phyloP scores from a whole-genome alignment of 2,329 filamentous ascomycete species.

The Hirsutella minnesotensis region DNA sequence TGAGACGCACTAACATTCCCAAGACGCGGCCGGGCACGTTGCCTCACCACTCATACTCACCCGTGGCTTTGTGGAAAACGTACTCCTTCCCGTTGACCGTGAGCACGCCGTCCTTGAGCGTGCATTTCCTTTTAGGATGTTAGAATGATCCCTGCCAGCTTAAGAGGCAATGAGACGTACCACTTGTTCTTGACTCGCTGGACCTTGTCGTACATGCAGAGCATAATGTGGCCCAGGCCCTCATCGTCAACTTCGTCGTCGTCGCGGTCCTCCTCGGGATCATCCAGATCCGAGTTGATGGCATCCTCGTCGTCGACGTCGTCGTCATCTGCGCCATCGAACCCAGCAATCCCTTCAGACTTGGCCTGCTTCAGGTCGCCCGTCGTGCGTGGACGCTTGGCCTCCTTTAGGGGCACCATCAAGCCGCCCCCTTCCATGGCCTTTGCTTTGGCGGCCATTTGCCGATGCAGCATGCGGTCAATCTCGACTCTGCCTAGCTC shows the following conservation, averaged over 20 bases:
- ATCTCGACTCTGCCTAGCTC: slow-evolving; percentile 51
- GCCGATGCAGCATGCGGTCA: slow-evolving; percentile 56
- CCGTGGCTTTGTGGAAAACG: slow-evolving; percentile 93
- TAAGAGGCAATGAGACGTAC: too few species aligned
- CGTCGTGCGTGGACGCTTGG: slow-evolving; percentile 21
- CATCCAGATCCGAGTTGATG: slow-evolving; percentile 96
- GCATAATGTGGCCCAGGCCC: slow-evolving; percentile 77
- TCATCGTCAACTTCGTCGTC: slow-evolving; percentile 86
- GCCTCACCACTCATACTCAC: slow-evolving; percentile 90
- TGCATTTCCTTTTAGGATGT: slow-evolving; percentile 76
- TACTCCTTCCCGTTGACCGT: slow-evolving; percentile 92
- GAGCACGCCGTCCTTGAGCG: slow-evolving; percentile 89
- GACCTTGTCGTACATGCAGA: slow-evolving; percentile 99
- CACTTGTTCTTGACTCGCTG: slow-evolving; percentile 99
- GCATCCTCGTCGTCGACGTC: slow-evolving; percentile 74
- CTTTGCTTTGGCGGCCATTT: slow-evolving; percentile 53
- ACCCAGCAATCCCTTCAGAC: slow-evolving; percentile 29
- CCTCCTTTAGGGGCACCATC: slow-evolving; percentile 59
- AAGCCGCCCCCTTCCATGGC: slow-evolving; percentile 63
- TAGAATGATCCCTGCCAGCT: not conserved
- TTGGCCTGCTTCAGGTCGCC: slow-evolving; percentile 9
- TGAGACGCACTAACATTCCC: too few species aligned
- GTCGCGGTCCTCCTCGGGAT: slow-evolving; percentile 74
- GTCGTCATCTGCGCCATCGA: slow-evolving; percentile 53
- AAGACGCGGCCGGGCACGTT: too few species aligned